phyloP scores from a whole-genome alignment of 2,329 filamentous ascomycete genomes.

The Aspergillus quadricinctus region DNA sequence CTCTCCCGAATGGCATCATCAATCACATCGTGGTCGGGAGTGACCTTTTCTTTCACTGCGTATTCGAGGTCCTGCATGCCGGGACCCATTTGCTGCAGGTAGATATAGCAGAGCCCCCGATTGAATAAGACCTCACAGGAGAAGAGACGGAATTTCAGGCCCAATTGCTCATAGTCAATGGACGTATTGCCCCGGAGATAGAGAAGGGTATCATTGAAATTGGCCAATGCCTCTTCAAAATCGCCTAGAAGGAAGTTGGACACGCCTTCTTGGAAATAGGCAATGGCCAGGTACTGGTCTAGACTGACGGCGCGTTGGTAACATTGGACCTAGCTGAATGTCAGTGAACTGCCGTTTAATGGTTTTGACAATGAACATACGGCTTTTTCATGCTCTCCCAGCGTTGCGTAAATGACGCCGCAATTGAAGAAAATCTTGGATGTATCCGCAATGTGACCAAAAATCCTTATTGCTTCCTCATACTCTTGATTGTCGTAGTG shows the following conservation, averaged over 20 bases:
- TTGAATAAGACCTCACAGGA: conserved; percentile 98
- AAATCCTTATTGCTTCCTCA: conserved; percentile 78
- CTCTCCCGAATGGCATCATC: conserved; percentile 93
- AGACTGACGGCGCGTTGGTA: conserved; percentile 88
- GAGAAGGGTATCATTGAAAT: conserved; percentile 96
- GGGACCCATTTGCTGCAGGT: conserved; percentile 83
- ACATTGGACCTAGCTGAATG: conserved; percentile 70
- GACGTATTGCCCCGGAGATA: conserved; percentile 94
- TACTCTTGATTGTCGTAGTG: conserved; percentile 98
- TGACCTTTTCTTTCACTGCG: conserved; percentile 92
- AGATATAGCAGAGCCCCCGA: conserved; percentile 93
- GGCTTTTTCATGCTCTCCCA: conserved; percentile 93
- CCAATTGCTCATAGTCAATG: conserved; percentile 96
- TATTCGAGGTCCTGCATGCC: conserved; percentile 88
- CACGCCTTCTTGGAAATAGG: conserved; percentile 97
- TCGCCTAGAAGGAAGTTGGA: conserved; percentile 97
- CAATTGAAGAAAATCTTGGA: conserved; percentile 99
- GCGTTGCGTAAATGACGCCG: conserved; percentile 92
- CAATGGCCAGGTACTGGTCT: conserved; percentile 93
- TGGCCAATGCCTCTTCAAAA: conserved; percentile 93
- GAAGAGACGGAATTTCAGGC: conserved; percentile 91
- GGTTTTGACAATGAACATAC: conserved; percentile 50
- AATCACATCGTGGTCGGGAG: conserved; percentile 94
- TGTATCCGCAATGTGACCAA: conserved; percentile 85
- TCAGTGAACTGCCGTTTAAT: conserved; percentile 7